Evolutionary conservation across 2,329 filamentous ascomycete species (phyloP).

Genomic region (Ampelomyces quisqualis): DNA sequence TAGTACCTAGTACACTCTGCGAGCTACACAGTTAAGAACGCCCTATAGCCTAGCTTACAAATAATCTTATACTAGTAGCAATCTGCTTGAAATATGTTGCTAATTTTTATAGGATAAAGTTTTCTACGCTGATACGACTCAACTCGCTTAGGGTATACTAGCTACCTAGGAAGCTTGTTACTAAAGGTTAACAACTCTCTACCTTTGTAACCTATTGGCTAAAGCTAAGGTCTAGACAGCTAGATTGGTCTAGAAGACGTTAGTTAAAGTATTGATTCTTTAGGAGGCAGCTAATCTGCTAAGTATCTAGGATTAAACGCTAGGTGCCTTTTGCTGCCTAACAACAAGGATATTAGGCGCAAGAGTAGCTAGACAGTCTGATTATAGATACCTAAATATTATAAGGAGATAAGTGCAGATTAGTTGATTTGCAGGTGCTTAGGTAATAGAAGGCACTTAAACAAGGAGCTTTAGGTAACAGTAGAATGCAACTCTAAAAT

Average conservation of each 20-base stretch:
- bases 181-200: slow-evolving; percentile 1
- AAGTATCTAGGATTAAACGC: slow-evolving; percentile 7
- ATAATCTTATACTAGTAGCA: slow-evolving; percentile 14
- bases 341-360: slow-evolving; percentile 7
- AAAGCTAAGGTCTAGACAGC: slow-evolving; percentile 8
- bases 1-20: slow-evolving; percentile 10
- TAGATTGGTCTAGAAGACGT: slow-evolving; percentile 9
- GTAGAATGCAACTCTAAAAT: slow-evolving; percentile 6
- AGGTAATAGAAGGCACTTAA: slow-evolving; percentile 9
- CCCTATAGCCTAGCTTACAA: slow-evolving; percentile 18
- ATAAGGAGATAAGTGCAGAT: slow-evolving; percentile 8
- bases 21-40: slow-evolving; percentile 20
- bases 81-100: not conserved
- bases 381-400: slow-evolving; percentile 8
- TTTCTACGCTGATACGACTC: slow-evolving; percentile 1
- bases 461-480: slow-evolving; percentile 9
- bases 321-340: slow-evolving; percentile 8
- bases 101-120: not conserved
- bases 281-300: slow-evolving; percentile 8
- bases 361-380: slow-evolving; percentile 6
- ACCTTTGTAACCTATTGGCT: slow-evolving; percentile 9
- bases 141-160: slow-evolving; percentile 6
- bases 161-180: slow-evolving; percentile 5
- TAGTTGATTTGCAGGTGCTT: slow-evolving; percentile 7
- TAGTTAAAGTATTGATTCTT: slow-evolving; percentile 10